Conservation (phyloP, 2,329 filamentous ascomycete species). For the Colletotrichum abscissum region DNA sequence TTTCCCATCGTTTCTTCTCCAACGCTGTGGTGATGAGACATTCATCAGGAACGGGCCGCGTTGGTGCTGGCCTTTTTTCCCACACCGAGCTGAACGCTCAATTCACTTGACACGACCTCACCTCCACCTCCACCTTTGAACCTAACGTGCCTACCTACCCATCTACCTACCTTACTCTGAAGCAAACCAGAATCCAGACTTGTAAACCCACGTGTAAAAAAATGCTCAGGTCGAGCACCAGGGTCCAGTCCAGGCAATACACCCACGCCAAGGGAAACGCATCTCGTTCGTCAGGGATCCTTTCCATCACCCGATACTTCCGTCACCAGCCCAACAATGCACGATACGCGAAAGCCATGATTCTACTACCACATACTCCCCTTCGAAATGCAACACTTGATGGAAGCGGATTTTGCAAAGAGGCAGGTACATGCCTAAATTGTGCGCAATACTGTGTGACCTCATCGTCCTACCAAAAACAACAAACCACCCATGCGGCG, state of each 20-base stretch:
- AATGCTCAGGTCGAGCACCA: background rate
- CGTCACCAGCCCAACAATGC: background rate
- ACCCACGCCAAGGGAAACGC: background rate
- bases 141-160: background rate
- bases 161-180: too few relatives aligned
- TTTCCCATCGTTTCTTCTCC: background rate
- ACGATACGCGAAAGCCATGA: background rate
- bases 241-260: background rate
- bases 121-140: background rate
- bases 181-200: too few relatives aligned
- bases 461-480: constrained; percentile 11
- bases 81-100: background rate
- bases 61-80: background rate
- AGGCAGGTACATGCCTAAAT: background rate
- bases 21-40: background rate
- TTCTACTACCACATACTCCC: background rate
- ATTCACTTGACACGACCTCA: background rate
- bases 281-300: background rate
- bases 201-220: background rate
- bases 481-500: background rate
- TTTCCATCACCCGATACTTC: background rate
- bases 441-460: constrained; percentile 26
- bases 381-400: background rate
- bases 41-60: background rate
- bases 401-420: background rate